Percentiles rank a stretch among this genome's conserved stretches.
These are phyloP conservation scores for Kodamaea kakaduensis DNA, from an alignment of 805 yeast genomes.

Conservation along the genomic window DNA sequence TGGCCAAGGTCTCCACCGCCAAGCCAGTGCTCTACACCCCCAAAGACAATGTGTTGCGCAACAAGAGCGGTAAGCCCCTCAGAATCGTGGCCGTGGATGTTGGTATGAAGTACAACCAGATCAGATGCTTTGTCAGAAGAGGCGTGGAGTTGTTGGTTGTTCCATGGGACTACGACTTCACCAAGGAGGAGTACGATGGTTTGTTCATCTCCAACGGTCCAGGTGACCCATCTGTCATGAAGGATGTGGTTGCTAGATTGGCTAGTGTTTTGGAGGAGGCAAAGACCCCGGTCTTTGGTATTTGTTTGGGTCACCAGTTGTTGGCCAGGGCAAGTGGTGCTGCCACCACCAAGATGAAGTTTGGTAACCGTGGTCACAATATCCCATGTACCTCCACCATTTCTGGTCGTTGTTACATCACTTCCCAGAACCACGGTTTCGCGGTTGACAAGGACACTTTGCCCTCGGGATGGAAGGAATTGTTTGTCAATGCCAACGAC, in stretches of 20 bases:
- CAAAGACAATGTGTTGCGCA: constrained; percentile 48
- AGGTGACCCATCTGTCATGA: constrained; percentile 93
- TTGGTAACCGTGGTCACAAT: constrained; percentile 99
- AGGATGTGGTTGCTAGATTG: constrained; percentile 60
- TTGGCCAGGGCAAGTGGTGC: constrained; percentile 96
- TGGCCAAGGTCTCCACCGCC: constrained; percentile 80
- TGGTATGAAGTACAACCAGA: constrained; percentile 97
- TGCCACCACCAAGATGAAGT: constrained; percentile 82
- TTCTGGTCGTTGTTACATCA: constrained; percentile 95
- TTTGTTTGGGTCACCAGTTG: constrained; percentile 97
- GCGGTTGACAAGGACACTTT: constrained; percentile 87
- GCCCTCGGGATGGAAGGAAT: constrained; percentile 81
- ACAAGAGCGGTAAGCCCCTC: constrained; percentile 68
- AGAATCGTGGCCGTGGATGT: constrained; percentile 91
- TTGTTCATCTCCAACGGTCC: constrained; percentile 97
- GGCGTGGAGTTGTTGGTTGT: constrained; percentile 96
- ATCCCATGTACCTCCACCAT: constrained; percentile 89
- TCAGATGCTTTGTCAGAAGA: constrained; percentile 91
- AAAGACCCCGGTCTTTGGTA: constrained; percentile 91
- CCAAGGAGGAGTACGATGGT: constrained; percentile 85
- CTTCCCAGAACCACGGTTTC: constrained; percentile 98
- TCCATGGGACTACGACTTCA: constrained; percentile 90
- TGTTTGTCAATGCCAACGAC: constrained; percentile 93
- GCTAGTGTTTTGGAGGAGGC: constrained; percentile 54
- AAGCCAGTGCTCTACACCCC: constrained; percentile 78